Evolutionary conservation across 805 yeast species (phyloP).

Genomic region (Candida nanaspora): DNA sequence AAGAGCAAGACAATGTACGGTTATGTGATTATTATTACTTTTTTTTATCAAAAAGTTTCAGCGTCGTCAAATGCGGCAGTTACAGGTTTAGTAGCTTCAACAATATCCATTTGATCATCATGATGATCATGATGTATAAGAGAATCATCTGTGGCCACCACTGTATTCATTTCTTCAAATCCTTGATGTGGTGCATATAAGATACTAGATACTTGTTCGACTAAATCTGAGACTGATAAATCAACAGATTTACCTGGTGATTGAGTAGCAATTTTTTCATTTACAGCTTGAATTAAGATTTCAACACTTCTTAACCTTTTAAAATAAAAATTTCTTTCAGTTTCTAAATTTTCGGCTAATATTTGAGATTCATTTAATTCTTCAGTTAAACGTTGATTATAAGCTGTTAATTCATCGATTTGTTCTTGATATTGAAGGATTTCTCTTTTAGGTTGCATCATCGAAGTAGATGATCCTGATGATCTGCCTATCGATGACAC

Average conservation of each 20-base stretch:
- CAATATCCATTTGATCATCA: slow-evolving; percentile 13
- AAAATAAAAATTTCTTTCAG: slow-evolving; percentile 87
- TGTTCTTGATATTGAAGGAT: not conserved
- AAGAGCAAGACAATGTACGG: too few species aligned
- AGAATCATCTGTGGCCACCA: slow-evolving; percentile 46
- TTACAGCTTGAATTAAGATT: slow-evolving; percentile 60
- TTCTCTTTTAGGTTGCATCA: too few species aligned
- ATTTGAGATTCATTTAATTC: slow-evolving; percentile 53
- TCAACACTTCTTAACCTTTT: slow-evolving; percentile 86
- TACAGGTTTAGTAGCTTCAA: slow-evolving; percentile 2
- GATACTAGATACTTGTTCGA: slow-evolving; percentile 64
- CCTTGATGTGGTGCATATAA: slow-evolving; percentile 82
- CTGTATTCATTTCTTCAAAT: too few species aligned
- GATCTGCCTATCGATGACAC: not conserved
- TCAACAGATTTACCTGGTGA: slow-evolving; percentile 10
- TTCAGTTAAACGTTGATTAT: slow-evolving; percentile 24
- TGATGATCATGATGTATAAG: slow-evolving; percentile 7
- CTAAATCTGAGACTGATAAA: slow-evolving; percentile 29
- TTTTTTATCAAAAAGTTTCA: slow-evolving; percentile 25
- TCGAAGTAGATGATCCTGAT: too few species aligned
- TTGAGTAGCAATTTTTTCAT: slow-evolving; percentile 38
- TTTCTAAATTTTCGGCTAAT: slow-evolving; percentile 59
- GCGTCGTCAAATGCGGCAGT: slow-evolving; percentile 21
- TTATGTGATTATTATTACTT: too few species aligned
- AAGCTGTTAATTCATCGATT: not conserved